These are phyloP conservation scores for Heracleum sosnowskyi DNA, from an alignment of 129 eudicot genomes.

Conservation along the genomic window DNA sequence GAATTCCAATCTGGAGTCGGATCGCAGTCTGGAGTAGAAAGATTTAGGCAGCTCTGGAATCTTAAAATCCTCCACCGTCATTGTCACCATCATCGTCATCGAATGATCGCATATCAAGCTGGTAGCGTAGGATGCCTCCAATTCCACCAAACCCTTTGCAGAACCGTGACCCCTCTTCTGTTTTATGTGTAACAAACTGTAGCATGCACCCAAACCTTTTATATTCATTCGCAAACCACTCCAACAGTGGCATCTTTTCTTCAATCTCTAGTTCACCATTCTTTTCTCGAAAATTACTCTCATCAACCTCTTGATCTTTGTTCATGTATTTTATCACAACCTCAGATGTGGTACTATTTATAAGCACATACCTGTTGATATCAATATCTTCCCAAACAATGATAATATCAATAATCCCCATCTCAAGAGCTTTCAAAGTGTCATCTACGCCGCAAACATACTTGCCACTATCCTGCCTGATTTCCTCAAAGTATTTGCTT, in stretches of 20 bases:
- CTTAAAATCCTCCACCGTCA: constrained; percentile 1
- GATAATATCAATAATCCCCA: constrained; percentile 9
- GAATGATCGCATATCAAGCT: constrained; percentile 14
- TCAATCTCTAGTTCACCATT: constrained; percentile 12
- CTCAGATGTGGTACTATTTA: constrained; percentile 1
- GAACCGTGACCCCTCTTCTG: constrained; percentile 14
- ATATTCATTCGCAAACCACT: constrained; percentile 15
- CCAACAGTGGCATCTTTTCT: constrained; percentile 6
- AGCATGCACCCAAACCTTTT: constrained; percentile 16
- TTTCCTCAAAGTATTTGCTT: constrained; percentile 15
- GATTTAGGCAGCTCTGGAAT: background rate
- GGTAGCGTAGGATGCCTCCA: constrained; percentile 17
- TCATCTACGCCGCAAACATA: constrained; percentile 10
- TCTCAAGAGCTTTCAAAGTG: constrained; percentile 13
- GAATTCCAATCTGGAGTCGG: too few species aligned
- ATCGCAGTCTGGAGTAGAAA: too few species aligned
- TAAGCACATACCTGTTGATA: constrained; percentile 10
- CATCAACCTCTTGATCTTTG: constrained; percentile 12
- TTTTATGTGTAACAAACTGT: constrained; percentile 9
- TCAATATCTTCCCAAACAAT: constrained; percentile 17
- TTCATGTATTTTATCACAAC: constrained; percentile 8
- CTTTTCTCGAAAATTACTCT: constrained; percentile 5
- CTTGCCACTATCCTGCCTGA: constrained; percentile 12
- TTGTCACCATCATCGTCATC: constrained; percentile 12
- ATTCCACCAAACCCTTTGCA: constrained; percentile 19